Evolutionary conservation across 2,329 filamentous ascomycete genomes (phyloP), one percentile per base, ranked within the genome.

Genomic region (Lachnellula suecica): DNA sequence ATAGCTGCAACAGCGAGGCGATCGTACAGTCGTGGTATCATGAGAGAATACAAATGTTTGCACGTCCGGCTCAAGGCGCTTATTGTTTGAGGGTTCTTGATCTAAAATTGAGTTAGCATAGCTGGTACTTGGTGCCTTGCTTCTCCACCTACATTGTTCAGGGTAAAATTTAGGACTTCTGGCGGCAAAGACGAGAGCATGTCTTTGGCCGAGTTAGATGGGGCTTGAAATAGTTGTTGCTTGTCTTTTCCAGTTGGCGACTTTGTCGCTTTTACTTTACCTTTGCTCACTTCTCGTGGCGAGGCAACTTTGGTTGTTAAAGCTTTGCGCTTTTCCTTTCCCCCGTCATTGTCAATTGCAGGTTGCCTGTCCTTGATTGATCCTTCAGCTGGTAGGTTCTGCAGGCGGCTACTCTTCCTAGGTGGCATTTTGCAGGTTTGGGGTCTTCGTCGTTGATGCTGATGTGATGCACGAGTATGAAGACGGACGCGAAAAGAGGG

Each of bases 21-120:
- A 7, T 34, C 15, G 24, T 51, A 51, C 8, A 51, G 42, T 17
- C 37, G 34, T 6, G 49, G 42, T 34, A 46, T 46, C 42, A 51
- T 45, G 25, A 46, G 11, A 7, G 17, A 6, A 41, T 51, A 42
- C 7, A 45, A 29, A 6, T 2, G 20, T 17, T 44, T 51, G 31
- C 42, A 45, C 17, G 29, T 44, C 41, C 48, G 29, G 13, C 48
- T 34, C 9, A 51, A 25, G 25, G 22, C 23, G 24, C 24, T 40
- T 40, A 51, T 51, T 1, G 48, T 51, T 41, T 41, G 17, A 27
- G 22, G n/a, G 22, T 40, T 42, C 24, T 38, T 44, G 15, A 51
- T 44, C 38, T 49, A n/a, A 13, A 13, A 24, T 31, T 20, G 6
- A 27, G 29, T 47, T 31, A 48, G 35, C 24, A 48, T 42, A 17